Evolutionary conservation across 2,329 filamentous ascomycete genomes (phyloP), one percentile per base, ranked within the genome.

Genomic region (Tolypocladium inflatum): DNA sequence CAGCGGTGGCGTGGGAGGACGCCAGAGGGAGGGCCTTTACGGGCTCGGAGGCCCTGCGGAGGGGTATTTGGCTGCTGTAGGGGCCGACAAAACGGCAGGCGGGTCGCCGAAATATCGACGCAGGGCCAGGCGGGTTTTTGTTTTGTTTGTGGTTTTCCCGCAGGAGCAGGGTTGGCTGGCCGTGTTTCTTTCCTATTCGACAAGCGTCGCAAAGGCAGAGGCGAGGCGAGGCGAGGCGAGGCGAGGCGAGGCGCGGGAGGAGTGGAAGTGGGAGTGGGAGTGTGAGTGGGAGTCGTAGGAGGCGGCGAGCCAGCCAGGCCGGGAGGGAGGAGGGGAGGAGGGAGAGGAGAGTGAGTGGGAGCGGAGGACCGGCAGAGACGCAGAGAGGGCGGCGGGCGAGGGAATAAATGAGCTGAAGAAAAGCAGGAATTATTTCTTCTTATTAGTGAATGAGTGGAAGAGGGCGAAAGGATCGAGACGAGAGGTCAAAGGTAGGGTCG

Each of bases 351-450:
- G 11, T 2, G 23, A 4, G 17, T 33, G 48, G 23, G 43, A 26
- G 43, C 43, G 23, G 11, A 10, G 53, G 53, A 26, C 23, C 37
- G 23, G 19, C 53, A 17, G 38, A 26, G 21, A 19, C 23, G 37
- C 21, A 19, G 38, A 43, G 30, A 5, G 54, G 19, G 54, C 26
- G 39, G 41, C 39, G 39, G 39, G 50, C 48, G 60, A 55, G 41
- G 50, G 48, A 55, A 58, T 59, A 43, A 60, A 54, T 50, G 57
- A 55, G 52, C 57, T 26, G 48, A 51, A 15, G 45, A 33, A 33
- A 50, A 23, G 42, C 42, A 23, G 42, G n/a, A 45, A 45, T 45
- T 45, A 51, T 33, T 51, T 51, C 48, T 33, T 30, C 45, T 17
- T 15, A 48, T 48, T 48, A 48, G 43, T 48, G 43, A 48, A 23